Conservation (phyloP, 2,329 filamentous ascomycete genomes). For the Ascocoryne sarcoides region DNA sequence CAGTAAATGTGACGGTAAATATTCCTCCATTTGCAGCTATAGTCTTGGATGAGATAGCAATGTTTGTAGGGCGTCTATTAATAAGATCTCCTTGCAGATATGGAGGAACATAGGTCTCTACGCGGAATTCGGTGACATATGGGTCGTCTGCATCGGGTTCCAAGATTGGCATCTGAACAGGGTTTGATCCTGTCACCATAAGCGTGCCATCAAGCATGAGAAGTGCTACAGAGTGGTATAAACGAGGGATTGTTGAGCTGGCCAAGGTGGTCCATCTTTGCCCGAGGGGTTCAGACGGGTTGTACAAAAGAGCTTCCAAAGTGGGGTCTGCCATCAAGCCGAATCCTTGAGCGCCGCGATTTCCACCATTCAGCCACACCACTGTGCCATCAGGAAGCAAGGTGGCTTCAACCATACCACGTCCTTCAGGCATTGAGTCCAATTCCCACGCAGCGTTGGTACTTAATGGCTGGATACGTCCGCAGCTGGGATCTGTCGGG, state of each 20-base stretch:
- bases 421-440: conserved; percentile 49
- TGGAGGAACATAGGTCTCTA: conserved; percentile 52
- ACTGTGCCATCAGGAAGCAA: conserved; percentile 52
- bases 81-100: conserved; percentile 46
- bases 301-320: conserved; percentile 48
- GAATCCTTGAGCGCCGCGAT: conserved; percentile 51
- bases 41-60: conserved; percentile 36
- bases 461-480: conserved; percentile 43
- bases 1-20: conserved; percentile 41
- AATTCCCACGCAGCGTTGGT: conserved; percentile 43
- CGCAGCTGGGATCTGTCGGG: conserved; percentile 50
- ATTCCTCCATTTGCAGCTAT: conserved; percentile 34
- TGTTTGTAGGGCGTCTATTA: conserved; percentile 37
- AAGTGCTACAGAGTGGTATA: conserved; percentile 54
- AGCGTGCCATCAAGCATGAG: conserved; percentile 51
- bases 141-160: conserved; percentile 35
- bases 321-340: conserved; percentile 45
- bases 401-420: conserved; percentile 51
- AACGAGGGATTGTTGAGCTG: conserved; percentile 35
- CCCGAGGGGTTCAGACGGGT: conserved; percentile 41
- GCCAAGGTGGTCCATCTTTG: conserved; percentile 40
- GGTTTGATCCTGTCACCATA: conserved; percentile 51
- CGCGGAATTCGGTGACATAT: conserved; percentile 51
- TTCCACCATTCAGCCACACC: conserved; percentile 50
- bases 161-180: conserved; percentile 48